Percentiles rank a stretch among this genome's conserved stretches.
These are phyloP conservation scores for Paecilomyces sp. DNA, from an alignment of 2,329 filamentous ascomycete genomes.

Conservation along the genomic window DNA sequence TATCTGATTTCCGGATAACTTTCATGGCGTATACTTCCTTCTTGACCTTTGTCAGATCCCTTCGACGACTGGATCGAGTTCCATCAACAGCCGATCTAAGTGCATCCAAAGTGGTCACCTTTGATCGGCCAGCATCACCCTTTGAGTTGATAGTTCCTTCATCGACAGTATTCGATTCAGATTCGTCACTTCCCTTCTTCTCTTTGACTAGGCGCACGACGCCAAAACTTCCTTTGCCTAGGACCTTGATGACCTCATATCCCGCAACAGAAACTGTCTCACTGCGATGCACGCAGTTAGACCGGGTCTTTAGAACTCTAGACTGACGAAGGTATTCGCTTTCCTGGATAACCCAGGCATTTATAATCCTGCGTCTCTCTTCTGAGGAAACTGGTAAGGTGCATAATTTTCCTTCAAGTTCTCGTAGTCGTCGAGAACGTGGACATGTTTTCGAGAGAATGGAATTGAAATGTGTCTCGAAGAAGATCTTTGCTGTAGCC, in stretches of 20 bases:
- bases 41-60: slow-evolving; percentile 21
- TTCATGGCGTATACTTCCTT: slow-evolving; percentile 89
- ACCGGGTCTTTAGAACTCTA: slow-evolving; percentile 61
- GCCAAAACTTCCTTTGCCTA: slow-evolving; percentile 93
- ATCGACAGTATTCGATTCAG: slow-evolving; percentile 1
- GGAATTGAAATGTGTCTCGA: slow-evolving; percentile 79
- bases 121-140: slow-evolving; percentile 8
- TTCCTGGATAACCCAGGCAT: slow-evolving; percentile 60
- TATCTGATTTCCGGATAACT: slow-evolving; percentile 86
- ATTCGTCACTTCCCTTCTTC: slow-evolving; percentile 24
- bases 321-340: slow-evolving; percentile 66
- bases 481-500: slow-evolving; percentile 73
- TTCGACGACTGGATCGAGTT: slow-evolving; percentile 18
- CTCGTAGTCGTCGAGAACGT: slow-evolving; percentile 54
- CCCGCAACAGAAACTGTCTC: slow-evolving; percentile 50
- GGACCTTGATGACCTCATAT: slow-evolving; percentile 74
- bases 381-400: slow-evolving; percentile 51
- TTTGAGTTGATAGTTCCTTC: slow-evolving; percentile 8
- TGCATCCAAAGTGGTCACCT: slow-evolving; percentile 9
- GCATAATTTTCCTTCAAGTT: slow-evolving; percentile 59
- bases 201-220: slow-evolving; percentile 81
- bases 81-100: slow-evolving; percentile 15
- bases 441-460: slow-evolving; percentile 52
- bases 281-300: slow-evolving; percentile 35
- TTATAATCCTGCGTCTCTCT: slow-evolving; percentile 45